These are phyloP conservation scores for Macadamia tetraphylla DNA, from an alignment of 164 flowering plant genomes.

Conservation along the genomic window DNA sequence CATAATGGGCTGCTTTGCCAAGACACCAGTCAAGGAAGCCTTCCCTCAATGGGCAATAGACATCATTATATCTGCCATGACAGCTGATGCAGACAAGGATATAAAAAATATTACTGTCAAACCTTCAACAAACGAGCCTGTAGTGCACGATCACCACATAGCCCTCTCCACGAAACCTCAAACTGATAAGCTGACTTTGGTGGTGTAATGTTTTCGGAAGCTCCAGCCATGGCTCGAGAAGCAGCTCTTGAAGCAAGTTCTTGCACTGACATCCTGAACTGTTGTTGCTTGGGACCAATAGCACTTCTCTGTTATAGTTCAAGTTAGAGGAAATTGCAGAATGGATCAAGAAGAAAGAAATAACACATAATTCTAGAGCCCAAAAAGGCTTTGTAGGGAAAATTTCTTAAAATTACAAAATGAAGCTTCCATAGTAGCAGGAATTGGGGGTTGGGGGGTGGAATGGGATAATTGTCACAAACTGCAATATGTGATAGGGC, in stretches of 20 bases:
- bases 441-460: background rate
- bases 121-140: slow-evolving; percentile 83
- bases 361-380: background rate
- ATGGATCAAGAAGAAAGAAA: background rate
- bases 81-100: background rate
- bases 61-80: too few species aligned
- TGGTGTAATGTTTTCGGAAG: slow-evolving; percentile 55
- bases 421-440: too few species aligned
- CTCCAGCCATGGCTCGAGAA: slow-evolving; percentile 56
- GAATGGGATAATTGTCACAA: too few species aligned
- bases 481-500: background rate
- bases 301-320: slow-evolving; percentile 26
- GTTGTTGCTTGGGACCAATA: slow-evolving; percentile 33
- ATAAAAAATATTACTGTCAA: slow-evolving; percentile 1
- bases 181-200: slow-evolving; percentile 92
- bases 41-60: too few species aligned
- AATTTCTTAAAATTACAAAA: too few species aligned
- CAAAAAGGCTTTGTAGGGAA: background rate
- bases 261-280: slow-evolving; percentile 50
- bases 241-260: slow-evolving; percentile 93
- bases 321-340: background rate
- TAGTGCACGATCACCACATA: slow-evolving; percentile 58
- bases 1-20: too few species aligned
- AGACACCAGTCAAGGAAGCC: too few species aligned
- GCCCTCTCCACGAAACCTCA: slow-evolving; percentile 82